Conservation (phyloP, 768 basidiomycete species). For the Roridomyces roridus region DNA sequence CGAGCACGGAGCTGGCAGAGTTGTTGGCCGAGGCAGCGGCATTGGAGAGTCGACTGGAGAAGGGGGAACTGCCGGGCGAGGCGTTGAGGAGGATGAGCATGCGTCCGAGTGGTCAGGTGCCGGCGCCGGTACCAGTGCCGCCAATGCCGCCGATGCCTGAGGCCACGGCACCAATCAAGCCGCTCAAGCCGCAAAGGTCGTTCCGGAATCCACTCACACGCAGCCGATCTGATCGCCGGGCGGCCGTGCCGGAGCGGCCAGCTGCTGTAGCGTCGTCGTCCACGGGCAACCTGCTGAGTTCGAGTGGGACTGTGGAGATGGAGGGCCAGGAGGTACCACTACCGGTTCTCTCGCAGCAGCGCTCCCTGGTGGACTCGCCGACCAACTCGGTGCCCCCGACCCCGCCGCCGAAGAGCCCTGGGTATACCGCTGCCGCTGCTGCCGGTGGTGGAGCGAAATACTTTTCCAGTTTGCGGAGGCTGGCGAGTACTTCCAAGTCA, state of each 20-base stretch:
- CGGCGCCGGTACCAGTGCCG: neutral
- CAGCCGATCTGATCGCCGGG: conserved; percentile 21
- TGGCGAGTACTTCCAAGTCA: conserved; percentile 49
- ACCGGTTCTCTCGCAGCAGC: no score
- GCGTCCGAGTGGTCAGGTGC: conserved; percentile 5
- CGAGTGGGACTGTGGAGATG: neutral
- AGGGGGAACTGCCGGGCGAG: conserved; percentile 53
- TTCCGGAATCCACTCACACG: conserved; percentile 25
- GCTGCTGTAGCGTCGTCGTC: conserved; percentile 7
- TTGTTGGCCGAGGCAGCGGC: conserved; percentile 65
- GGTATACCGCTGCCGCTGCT: conserved; percentile 14
- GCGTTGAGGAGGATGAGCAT: conserved; percentile 22
- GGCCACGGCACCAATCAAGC: neutral
- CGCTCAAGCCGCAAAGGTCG: conserved; percentile 4
- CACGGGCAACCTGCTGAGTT: conserved; percentile 16
- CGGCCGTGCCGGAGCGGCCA: neutral
- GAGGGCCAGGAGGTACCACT: no score
- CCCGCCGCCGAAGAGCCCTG: conserved; percentile 57
- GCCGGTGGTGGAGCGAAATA: conserved; percentile 38
- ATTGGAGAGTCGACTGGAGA: conserved; percentile 58
- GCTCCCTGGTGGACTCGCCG: neutral
- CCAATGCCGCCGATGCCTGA: conserved; percentile 4
- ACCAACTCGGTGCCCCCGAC: conserved; percentile 36
- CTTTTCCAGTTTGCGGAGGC: conserved; percentile 54
- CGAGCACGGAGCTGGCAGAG: conserved; percentile 53